These are phyloP conservation scores for Curvularia eragrostidis DNA, from an alignment of 2,329 filamentous ascomycete species.

Conservation along the genomic window DNA sequence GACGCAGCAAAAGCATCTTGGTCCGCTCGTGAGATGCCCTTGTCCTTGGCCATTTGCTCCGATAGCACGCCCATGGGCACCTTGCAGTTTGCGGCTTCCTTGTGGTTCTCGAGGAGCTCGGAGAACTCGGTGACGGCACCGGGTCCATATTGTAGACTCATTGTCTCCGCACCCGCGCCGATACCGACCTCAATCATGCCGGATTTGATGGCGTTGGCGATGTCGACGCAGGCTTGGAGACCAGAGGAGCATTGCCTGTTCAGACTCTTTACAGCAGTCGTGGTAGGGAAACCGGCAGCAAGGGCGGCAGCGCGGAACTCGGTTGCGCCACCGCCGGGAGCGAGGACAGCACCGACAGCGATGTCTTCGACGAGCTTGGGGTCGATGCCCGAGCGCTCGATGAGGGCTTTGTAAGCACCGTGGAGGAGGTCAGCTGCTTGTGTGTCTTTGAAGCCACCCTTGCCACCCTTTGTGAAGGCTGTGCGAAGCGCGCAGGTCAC, in stretches of 20 bases:
- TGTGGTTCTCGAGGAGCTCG: constrained; percentile 80
- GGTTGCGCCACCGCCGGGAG: constrained; percentile 91
- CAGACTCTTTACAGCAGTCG: constrained; percentile 81
- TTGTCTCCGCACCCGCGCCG: constrained; percentile 95
- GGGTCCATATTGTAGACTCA: constrained; percentile 91
- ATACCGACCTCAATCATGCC: constrained; percentile 97
- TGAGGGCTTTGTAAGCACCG: constrained; percentile 79
- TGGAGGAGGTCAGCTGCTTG: constrained; percentile 82
- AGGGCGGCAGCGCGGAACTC: constrained; percentile 94
- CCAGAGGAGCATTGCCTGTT: constrained; percentile 96
- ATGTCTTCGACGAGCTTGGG: constrained; percentile 89
- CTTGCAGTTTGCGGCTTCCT: constrained; percentile 92
- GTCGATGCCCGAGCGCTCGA: constrained; percentile 87
- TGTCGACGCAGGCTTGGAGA: constrained; percentile 89
- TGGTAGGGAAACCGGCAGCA: constrained; percentile 87
- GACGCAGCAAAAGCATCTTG: constrained; percentile 95
- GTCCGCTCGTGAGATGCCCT: constrained; percentile 70
- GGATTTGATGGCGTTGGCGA: constrained; percentile 87
- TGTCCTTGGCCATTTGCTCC: constrained; percentile 92
- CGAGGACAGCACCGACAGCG: constrained; percentile 86
- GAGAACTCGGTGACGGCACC: constrained; percentile 91
- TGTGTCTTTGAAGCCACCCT: constrained; percentile 96
- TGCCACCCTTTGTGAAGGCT: constrained; percentile 89
- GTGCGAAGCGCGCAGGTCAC: constrained; percentile 92
- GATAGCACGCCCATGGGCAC: constrained; percentile 95